Percentiles rank a stretch among this genome's conserved stretches.
Conservation (phyloP, 2,329 filamentous ascomycete species). For the Proliferodiscus dingleyae region DNA sequence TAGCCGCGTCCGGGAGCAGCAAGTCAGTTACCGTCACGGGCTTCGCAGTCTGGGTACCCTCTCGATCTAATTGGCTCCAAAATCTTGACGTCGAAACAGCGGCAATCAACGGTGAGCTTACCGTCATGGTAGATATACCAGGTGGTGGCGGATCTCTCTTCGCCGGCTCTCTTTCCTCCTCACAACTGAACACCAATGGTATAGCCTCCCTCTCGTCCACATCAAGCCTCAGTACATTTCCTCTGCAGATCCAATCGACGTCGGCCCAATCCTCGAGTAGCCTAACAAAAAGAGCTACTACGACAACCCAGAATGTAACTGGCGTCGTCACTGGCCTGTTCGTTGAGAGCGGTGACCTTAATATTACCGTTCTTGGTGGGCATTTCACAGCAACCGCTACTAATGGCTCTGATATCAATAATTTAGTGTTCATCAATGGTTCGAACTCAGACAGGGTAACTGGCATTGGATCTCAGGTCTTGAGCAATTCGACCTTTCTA, state of each 20-base stretch:
- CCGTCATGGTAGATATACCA: slow-evolving; percentile 62
- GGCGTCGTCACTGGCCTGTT: slow-evolving; percentile 78
- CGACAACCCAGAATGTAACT: slow-evolving; percentile 41
- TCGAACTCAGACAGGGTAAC: slow-evolving; percentile 60
- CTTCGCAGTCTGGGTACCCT: slow-evolving; percentile 90
- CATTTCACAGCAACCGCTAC: slow-evolving; percentile 70
- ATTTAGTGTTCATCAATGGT: slow-evolving; percentile 77
- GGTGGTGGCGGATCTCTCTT: slow-evolving; percentile 61
- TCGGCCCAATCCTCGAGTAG: slow-evolving; percentile 33
- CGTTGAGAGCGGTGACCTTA: slow-evolving; percentile 63
- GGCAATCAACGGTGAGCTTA: slow-evolving; percentile 67
- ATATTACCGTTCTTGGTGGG: slow-evolving; percentile 83
- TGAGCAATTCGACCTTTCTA: slow-evolving; percentile 68
- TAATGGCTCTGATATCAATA: slow-evolving; percentile 68
- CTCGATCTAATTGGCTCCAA: slow-evolving; percentile 78
- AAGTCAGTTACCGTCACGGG: slow-evolving; percentile 59
- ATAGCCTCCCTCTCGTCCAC: slow-evolving; percentile 57
- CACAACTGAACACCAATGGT: slow-evolving; percentile 67
- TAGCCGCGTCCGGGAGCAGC: slow-evolving; percentile 63
- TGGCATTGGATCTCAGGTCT: slow-evolving; percentile 63
- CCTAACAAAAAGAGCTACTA: slow-evolving; percentile 44
- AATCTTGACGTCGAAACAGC: slow-evolving; percentile 65
- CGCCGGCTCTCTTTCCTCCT: slow-evolving; percentile 76
- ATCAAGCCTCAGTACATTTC: slow-evolving; percentile 48
- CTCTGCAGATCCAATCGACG: slow-evolving; percentile 49